Percentiles rank a stretch among this genome's conserved stretches.
Conservation (phyloP, 1,284 basidiomycete genomes). For the Apiotrichum gamsii region DNA sequence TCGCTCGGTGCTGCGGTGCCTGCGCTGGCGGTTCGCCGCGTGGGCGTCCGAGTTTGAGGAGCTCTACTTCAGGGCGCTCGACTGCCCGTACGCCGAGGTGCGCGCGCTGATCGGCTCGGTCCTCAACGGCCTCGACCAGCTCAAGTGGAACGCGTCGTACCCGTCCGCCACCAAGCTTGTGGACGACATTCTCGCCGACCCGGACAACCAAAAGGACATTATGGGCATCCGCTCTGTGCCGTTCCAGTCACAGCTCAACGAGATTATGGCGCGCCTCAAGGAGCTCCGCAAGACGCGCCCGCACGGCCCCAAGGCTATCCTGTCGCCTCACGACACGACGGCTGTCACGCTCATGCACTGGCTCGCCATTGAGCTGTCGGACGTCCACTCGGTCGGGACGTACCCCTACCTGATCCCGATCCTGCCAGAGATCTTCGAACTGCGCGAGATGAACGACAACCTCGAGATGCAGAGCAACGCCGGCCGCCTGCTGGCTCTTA, state of each 20-base stretch:
- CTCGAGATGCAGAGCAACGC: constrained; percentile 47
- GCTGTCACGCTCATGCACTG: constrained; percentile 65
- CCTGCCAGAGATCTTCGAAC: constrained; percentile 53
- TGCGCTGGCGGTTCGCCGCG: constrained; percentile 70
- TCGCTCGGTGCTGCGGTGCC: constrained; percentile 58
- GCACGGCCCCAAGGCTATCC: constrained; percentile 75
- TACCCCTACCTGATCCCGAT: constrained; percentile 71
- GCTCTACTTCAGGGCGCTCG: constrained; percentile 66
- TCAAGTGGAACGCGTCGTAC: constrained; percentile 67
- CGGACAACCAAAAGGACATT: constrained; percentile 58
- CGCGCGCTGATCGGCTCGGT: constrained; percentile 64
- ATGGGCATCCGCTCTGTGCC: constrained; percentile 61
- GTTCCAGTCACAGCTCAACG: constrained; percentile 56
- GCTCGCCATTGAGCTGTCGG: constrained; percentile 65
- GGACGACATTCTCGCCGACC: constrained; percentile 54
- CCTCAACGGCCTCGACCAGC: constrained; percentile 61
- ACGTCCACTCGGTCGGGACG: constrained; percentile 63
- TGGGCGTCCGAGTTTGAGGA: constrained; percentile 63
- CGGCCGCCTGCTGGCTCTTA: constrained; percentile 46
- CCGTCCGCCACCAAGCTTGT: constrained; percentile 61
- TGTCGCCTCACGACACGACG: constrained; percentile 82
- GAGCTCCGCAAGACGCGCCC: constrained; percentile 67
- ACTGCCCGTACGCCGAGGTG: constrained; percentile 78
- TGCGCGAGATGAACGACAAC: constrained; percentile 48
- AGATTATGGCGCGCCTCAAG: constrained; percentile 57